A percentile compares a stretch with the other conserved stretches of the same genome.
Evolutionary conservation across 352 stramenopile genomes (phyloP).

Genomic region (Globisporangium echinulatum): DNA sequence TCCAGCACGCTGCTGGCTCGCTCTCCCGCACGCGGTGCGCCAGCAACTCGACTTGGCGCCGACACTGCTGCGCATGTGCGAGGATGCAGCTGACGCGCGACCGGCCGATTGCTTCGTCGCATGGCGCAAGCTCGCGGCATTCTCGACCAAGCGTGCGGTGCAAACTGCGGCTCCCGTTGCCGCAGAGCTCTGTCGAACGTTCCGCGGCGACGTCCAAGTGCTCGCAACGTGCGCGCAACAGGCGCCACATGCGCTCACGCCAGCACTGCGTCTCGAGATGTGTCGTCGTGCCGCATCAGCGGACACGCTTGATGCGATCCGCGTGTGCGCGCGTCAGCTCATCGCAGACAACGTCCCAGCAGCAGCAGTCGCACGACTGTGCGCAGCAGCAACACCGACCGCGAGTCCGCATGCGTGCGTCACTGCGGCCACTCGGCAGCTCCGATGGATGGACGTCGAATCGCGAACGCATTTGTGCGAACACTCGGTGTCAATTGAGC

Average conservation of each 20-base stretch:
- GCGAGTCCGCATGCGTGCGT: slow-evolving; percentile 33
- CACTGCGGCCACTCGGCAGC: slow-evolving; percentile 29
- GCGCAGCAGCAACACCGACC: slow-evolving; percentile 7
- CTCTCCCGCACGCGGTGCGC: slow-evolving; percentile 18
- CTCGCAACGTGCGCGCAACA: slow-evolving; percentile 27
- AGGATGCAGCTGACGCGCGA: slow-evolving; percentile 17
- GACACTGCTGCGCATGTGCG: slow-evolving; percentile 27
- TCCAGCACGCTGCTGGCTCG: slow-evolving; percentile 45
- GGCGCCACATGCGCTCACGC: slow-evolving; percentile 13
- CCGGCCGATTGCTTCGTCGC: slow-evolving; percentile 29
- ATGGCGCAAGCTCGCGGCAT: slow-evolving; percentile 26
- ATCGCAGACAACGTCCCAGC: slow-evolving; percentile 11
- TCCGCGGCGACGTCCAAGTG: slow-evolving; percentile 15
- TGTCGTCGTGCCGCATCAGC: slow-evolving; percentile 15
- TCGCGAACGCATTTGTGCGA: slow-evolving; percentile 28
- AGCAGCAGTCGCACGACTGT: slow-evolving; percentile 22
- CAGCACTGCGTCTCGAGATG: slow-evolving; percentile 20
- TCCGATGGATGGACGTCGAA: slow-evolving; percentile 40
- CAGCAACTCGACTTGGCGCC: slow-evolving; percentile 18
- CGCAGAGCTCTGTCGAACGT: slow-evolving; percentile 13
- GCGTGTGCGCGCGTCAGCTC: slow-evolving; percentile 22
- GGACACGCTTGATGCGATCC: slow-evolving; percentile 13
- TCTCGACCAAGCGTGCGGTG: slow-evolving; percentile 15
- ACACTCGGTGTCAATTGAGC: slow-evolving; percentile 11
- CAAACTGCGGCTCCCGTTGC: slow-evolving; percentile 7